Base-by-base conservation (phyloP, 192 early-diverging fungal species). In the Entomortierella beljakovae region DNA sequence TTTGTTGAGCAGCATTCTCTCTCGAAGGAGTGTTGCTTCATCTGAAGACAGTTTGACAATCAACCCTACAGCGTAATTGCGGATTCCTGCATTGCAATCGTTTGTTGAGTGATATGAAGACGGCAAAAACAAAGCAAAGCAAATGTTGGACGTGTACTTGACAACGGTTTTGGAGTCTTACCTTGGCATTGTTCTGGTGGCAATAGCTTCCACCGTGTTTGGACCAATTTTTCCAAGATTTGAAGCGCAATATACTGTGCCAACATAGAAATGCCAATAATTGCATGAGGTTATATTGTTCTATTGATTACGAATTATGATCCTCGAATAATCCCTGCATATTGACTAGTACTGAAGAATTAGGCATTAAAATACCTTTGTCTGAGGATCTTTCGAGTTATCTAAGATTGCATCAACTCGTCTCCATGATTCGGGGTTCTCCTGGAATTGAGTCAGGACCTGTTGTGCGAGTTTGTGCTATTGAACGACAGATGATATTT, bases 191-290 rank as follows among this genome's bases (percentile, higher is more conserved):
- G 91, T 46, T 92, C 92, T 28, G 81, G 84, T 25, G 92, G 94
- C 54, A 99, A 86, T 23, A 94, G 93, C 84, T 99, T 99, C 98
- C 98, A 99, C 84, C 94, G 90, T 37, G 94, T 97, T 82, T 97
- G 95, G 80, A 99, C 94, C 31, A 98, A 89, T 76, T 92, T 94
- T 80, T 98, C 98, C 53, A 99, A 84, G 43, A 99, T 92, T 65
- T 92, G 89, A 55, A 99, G 88, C 58, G 96, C 98, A 81, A 99
- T 89, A 73, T 91, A 96, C 96, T 98, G 57, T 50, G n/a, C 7
- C 16, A 50, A 50, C 37, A 13, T 38, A 13, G 13, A 38, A n/a
- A n/a, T n/a, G n/a, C n/a, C n/a, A n/a, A n/a, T n/a, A n/a, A n/a
- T n/a, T n/a, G n/a, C n/a, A n/a, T n/a, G n/a, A n/a, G n/a, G n/a